Base-by-base conservation (phyloP, 768 basidiomycete genomes). In the Kwoniella mangroviensis region DNA sequence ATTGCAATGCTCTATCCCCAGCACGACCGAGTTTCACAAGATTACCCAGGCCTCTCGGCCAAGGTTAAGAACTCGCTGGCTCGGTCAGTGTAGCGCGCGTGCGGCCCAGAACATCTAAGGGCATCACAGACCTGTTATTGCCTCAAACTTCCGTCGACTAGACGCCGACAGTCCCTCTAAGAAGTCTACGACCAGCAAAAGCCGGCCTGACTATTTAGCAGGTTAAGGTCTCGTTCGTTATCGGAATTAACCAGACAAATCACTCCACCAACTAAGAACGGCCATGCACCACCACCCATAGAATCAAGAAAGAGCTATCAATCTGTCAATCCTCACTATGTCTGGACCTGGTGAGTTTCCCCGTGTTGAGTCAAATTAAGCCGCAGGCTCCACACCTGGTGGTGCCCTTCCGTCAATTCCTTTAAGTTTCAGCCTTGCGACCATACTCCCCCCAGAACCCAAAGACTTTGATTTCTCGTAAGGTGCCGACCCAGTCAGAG, bases 201-300 rank as follows among this genome's bases (percentile, higher is more conserved):
- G 89, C 86, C 87, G 84, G 87, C 87, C 88, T 86, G 89, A 87
- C 90, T 91, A 92, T 91, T 91, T 90, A 91, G 91, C 90, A 91
- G 89, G 89, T 89, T 89, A 90, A 90, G 89, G 91, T 92, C 90
- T 92, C 90, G 88, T 91, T 92, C 89, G 88, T 91, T 91, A 91
- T 92, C 90, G 88, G n/a, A 91, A 91, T 92, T 91, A 92, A 91
- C 90, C 91, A 92, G 91, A 92, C 91, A 92, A 92, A 91, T 92
- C 91, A 91, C 90, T 92, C 90, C 84, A 88, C 74, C 87, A 90
- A 90, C 89, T 90, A 90, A 90, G n/a, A 90, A 90, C 87, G 88
- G 89, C 90, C 89, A 90, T 90, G 89, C 89, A 90, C 89, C 89
- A 90, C 89, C 89, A 90, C 89, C 89, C 89, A 90, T 88, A 87